These are phyloP conservation scores for Wickerhamomyces mucosus DNA, from an alignment of 805 yeast species.

Conservation along the genomic window DNA sequence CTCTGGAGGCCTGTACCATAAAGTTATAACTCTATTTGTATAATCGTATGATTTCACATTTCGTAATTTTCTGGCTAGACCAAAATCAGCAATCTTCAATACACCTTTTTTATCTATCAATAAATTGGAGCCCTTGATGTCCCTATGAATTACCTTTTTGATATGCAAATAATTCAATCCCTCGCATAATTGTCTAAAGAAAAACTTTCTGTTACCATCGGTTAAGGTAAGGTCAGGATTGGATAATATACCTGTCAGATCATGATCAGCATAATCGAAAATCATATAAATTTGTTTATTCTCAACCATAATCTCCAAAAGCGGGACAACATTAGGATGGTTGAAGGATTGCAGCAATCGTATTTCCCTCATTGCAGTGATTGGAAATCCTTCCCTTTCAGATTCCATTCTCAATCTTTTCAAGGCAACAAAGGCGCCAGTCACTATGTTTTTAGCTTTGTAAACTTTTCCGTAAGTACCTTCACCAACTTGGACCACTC, in stretches of 20 bases:
- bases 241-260: conserved; percentile 76
- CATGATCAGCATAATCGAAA: conserved; percentile 90
- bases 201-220: conserved; percentile 55
- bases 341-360: conserved; percentile 73
- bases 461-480: conserved; percentile 97
- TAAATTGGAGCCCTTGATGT: conserved; percentile 75
- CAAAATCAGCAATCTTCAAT: conserved; percentile 73
- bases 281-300: conserved; percentile 70
- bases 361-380: conserved; percentile 90
- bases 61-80: conserved; percentile 71
- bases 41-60: conserved; percentile 51
- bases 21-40: conserved; percentile 89
- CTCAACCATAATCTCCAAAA: conserved; percentile 87
- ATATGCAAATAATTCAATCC: conserved; percentile 66
- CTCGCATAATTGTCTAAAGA: conserved; percentile 54
- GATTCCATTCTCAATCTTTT: conserved; percentile 76
- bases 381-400: conserved; percentile 93
- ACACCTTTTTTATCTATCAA: conserved; percentile 53
- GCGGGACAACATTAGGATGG: conserved; percentile 73
- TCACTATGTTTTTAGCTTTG: conserved; percentile 66
- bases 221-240: conserved; percentile 60
- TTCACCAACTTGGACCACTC: conserved; percentile 91
- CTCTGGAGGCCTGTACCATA: conserved; percentile 98
- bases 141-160: conserved; percentile 65
- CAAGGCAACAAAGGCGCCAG: conserved; percentile 73